Conservation (phyloP, 140 eudicot genomes). For the Oenanthe javanica region DNA sequence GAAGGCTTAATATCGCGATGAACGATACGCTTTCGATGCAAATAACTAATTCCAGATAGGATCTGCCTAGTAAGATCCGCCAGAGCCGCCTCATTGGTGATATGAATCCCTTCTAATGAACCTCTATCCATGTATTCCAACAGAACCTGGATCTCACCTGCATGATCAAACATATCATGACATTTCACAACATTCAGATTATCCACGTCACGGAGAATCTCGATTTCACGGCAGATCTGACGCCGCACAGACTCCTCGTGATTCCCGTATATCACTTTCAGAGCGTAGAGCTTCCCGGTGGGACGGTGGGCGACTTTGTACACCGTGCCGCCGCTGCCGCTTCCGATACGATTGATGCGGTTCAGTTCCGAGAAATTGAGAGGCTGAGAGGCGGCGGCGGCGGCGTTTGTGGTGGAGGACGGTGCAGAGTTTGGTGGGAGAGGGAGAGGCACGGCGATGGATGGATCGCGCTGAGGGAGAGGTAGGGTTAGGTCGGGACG, state of each 20-base stretch:
- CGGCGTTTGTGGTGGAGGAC: constrained; percentile 12
- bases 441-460: constrained; percentile 76
- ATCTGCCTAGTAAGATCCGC: constrained; percentile 71
- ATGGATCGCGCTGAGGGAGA: constrained; percentile 63
- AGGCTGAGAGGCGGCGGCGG: constrained; percentile 18
- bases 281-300: constrained; percentile 49
- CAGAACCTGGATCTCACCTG: constrained; percentile 79
- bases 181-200: constrained; percentile 67
- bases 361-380: constrained; percentile 57
- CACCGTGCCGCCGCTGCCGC: constrained; percentile 90
- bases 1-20: constrained; percentile 94
- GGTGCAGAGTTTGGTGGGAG: constrained; percentile 44
- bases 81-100: constrained; percentile 47
- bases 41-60: constrained; percentile 59
- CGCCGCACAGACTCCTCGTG: constrained; percentile 79
- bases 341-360: constrained; percentile 71
- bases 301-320: constrained; percentile 85
- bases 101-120: constrained; percentile 63
- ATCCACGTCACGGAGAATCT: constrained; percentile 82
- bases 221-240: constrained; percentile 89
- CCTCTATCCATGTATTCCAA: constrained; percentile 83
- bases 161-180: constrained; percentile 70
- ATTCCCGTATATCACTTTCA: constrained; percentile 75
- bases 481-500: constrained; percentile 79
- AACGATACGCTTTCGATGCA: constrained; percentile 64